Evolutionary conservation across 495 filamentous ascomycete species (phyloP).

Genomic region (Neurospora sp.): DNA sequence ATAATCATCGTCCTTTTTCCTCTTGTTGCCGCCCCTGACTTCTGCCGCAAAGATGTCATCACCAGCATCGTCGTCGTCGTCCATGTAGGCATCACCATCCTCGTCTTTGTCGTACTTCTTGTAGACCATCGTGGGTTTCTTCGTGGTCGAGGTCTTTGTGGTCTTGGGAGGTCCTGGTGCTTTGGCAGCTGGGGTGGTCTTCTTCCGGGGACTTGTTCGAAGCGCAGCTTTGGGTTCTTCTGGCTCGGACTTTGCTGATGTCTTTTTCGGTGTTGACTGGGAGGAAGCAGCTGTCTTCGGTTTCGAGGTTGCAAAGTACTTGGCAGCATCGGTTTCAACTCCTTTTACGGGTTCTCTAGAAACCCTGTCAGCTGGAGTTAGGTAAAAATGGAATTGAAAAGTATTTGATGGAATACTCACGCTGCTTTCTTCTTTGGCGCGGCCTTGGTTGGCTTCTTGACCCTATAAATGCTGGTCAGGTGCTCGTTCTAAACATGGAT

Average conservation of each 20-base stretch:
- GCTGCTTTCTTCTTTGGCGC: slow-evolving; percentile 33
- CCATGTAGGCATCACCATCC: slow-evolving; percentile 42
- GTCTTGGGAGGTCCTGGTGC: slow-evolving; percentile 13
- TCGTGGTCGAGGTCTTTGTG: slow-evolving; percentile 17
- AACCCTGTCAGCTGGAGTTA: neutral
- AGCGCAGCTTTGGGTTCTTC: slow-evolving; percentile 19
- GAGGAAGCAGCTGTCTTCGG: slow-evolving; percentile 20
- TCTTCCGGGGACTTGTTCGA: slow-evolving; percentile 33
- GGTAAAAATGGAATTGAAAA: neutral
- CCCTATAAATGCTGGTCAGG: slow-evolving; percentile 13
- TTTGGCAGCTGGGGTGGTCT: slow-evolving; percentile 17
- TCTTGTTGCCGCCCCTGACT: slow-evolving; percentile 43
- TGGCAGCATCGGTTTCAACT: slow-evolving; percentile 33
- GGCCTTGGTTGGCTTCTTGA: slow-evolving; percentile 30
- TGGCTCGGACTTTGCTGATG: slow-evolving; percentile 18
- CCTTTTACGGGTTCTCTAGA: slow-evolving; percentile 25
- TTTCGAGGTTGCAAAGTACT: slow-evolving; percentile 39
- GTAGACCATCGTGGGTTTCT: slow-evolving; percentile 19
- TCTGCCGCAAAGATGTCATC: slow-evolving; percentile 68
- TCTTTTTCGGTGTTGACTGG: slow-evolving; percentile 23
- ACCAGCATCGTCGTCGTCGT: slow-evolving; percentile 54
- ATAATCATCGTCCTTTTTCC: slow-evolving; percentile 63
- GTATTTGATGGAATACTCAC: slow-evolving; percentile 14
- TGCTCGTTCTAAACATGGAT: neutral
- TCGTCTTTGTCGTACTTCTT: slow-evolving; percentile 23